These are phyloP conservation scores for Gossypium mustelinum DNA, from an alignment of 345 rosid genomes.

Conservation along the genomic window DNA sequence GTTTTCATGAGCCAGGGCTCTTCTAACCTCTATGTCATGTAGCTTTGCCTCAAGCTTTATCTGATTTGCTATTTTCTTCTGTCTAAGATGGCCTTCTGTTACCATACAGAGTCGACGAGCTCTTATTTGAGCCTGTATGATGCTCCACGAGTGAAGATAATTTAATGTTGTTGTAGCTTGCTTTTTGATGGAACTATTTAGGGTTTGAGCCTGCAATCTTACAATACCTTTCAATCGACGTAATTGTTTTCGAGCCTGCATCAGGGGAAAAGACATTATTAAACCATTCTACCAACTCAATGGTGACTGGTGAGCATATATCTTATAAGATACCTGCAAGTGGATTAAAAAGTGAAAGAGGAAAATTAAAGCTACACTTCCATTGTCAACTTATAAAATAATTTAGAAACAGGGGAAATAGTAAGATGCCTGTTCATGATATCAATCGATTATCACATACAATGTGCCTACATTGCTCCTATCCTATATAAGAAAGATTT, in stretches of 20 bases:
- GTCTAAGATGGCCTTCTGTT: conserved; percentile 60
- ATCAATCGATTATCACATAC: conserved; percentile 8
- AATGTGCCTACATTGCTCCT: background rate
- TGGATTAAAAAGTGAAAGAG: background rate
- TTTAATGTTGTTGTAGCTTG: conserved; percentile 55
- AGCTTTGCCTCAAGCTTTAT: conserved; percentile 90
- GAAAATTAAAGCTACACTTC: conserved; percentile 1
- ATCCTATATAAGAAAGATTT: background rate
- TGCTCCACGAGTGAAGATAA: conserved; percentile 88
- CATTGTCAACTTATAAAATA: conserved; percentile 1
- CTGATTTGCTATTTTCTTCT: conserved; percentile 88
- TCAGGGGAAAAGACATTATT: conserved; percentile 5
- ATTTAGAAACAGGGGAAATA: background rate
- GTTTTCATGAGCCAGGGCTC: background rate
- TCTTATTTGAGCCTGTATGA: conserved; percentile 57
- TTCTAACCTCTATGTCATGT: conserved; percentile 72
- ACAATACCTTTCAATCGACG: conserved; percentile 58
- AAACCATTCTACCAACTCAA: background rate
- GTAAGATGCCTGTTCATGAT: background rate
- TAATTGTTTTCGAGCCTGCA: conserved; percentile 72
- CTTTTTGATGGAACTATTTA: conserved; percentile 42
- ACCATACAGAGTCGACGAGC: conserved; percentile 77
- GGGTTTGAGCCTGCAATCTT: conserved; percentile 45
- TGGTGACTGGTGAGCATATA: background rate
- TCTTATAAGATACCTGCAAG: conserved; percentile 8